Evolutionary conservation across 331 rosid species (phyloP).

Genomic region (Malus hybrid): DNA sequence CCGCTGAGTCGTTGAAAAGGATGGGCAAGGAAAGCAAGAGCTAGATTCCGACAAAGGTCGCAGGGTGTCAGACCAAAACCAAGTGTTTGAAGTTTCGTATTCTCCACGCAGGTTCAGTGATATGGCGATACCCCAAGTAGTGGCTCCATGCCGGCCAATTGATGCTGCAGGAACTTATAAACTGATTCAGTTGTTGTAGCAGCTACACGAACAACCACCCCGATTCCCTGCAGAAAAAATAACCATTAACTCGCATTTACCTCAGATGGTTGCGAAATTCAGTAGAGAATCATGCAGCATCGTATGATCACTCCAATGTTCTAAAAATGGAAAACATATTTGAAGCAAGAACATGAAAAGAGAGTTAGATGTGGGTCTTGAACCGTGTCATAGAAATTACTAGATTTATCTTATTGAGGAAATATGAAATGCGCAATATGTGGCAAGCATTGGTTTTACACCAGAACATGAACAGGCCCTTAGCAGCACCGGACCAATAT

Average conservation of each 20-base stretch:
- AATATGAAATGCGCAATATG: background rate
- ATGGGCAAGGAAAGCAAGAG: background rate
- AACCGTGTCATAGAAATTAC: background rate
- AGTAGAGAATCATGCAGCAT: background rate
- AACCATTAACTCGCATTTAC: background rate
- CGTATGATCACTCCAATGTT: background rate
- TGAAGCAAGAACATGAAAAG: background rate
- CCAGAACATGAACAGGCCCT: background rate
- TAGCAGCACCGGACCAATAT: background rate
- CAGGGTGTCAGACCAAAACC: background rate
- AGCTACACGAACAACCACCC: constrained; percentile 75
- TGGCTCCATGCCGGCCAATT: constrained; percentile 67
- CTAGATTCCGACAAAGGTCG: too few species aligned
- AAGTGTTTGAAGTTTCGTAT: background rate
- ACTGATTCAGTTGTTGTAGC: constrained; percentile 83
- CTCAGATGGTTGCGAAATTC: background rate
- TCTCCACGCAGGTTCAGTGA: constrained; percentile 22
- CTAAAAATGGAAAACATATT: background rate
- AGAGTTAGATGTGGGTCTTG: background rate
- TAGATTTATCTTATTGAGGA: background rate
- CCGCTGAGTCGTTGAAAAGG: background rate
- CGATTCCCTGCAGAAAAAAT: constrained; percentile 46
- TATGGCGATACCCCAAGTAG: constrained; percentile 73
- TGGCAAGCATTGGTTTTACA: background rate
- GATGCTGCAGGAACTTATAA: constrained; percentile 59